Evolutionary conservation across 2,329 filamentous ascomycete species (phyloP).

Genomic region (Phoma herbarum): DNA sequence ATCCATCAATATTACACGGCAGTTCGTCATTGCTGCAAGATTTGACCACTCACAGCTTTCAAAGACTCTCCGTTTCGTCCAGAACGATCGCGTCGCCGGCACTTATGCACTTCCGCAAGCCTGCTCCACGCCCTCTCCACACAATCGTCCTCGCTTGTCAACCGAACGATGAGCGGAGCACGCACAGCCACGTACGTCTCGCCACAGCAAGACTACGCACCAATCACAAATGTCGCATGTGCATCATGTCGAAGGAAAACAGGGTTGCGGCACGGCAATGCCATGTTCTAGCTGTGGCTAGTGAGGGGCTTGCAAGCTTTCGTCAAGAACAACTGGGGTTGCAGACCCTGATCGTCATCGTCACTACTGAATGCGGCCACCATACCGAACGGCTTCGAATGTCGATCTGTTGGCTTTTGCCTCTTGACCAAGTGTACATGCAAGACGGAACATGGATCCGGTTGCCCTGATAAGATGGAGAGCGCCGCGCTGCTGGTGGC

Average conservation of each 20-base stretch:
- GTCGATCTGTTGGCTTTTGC: slow-evolving; percentile 35
- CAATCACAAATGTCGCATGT: slow-evolving; percentile 15
- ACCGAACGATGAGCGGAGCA: slow-evolving; percentile 11
- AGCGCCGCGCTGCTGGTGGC: slow-evolving; percentile 17
- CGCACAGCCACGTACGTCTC: slow-evolving; percentile 18
- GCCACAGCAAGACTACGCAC: slow-evolving; percentile 8
- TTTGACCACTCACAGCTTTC: slow-evolving; percentile 9
- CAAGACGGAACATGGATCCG: slow-evolving; percentile 27
- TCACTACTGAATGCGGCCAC: slow-evolving; percentile 25
- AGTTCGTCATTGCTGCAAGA: slow-evolving; percentile 13
- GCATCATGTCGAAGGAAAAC: slow-evolving; percentile 11
- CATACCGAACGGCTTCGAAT: slow-evolving; percentile 31
- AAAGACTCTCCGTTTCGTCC: slow-evolving; percentile 1
- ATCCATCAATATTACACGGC: not conserved
- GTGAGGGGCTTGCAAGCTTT: slow-evolving; percentile 35
- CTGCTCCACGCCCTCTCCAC: slow-evolving; percentile 18
- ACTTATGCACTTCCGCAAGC: slow-evolving; percentile 14
- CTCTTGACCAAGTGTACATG: slow-evolving; percentile 28
- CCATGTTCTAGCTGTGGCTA: slow-evolving; percentile 39
- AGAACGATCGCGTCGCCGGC: slow-evolving; percentile 11
- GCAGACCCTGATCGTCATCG: slow-evolving; percentile 40
- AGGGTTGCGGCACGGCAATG: slow-evolving; percentile 22
- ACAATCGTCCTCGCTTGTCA: slow-evolving; percentile 16
- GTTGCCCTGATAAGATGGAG: slow-evolving; percentile 17
- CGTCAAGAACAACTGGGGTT: slow-evolving; percentile 21